Evolutionary conservation across 2,329 filamentous ascomycete species (phyloP).

Genomic region (Geosmithia putterillii): DNA sequence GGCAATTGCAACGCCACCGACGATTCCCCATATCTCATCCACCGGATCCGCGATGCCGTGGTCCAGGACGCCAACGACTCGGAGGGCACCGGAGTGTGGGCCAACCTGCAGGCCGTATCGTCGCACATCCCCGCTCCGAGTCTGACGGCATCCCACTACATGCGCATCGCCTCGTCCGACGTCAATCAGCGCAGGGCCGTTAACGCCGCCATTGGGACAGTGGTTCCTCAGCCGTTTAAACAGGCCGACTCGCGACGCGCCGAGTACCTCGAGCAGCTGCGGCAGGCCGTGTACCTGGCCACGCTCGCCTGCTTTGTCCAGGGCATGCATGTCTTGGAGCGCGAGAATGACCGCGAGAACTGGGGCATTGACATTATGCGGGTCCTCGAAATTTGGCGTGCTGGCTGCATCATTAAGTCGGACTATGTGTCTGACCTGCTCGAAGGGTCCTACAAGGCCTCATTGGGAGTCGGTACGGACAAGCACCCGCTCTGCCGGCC

Average conservation of each 20-base stretch:
- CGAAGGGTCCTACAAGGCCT: constrained; percentile 25
- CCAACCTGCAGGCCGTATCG: constrained; percentile 45
- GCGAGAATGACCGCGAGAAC: constrained; percentile 41
- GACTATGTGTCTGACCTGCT: constrained; percentile 53
- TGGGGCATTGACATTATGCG: constrained; percentile 44
- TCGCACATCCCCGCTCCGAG: constrained; percentile 54
- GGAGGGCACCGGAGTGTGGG: constrained; percentile 58
- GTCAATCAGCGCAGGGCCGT: constrained; percentile 39
- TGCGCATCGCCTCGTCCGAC: constrained; percentile 52
- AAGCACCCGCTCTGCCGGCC: background rate
- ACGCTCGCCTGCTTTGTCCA: constrained; percentile 53
- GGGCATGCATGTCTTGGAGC: constrained; percentile 51
- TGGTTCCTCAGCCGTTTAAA: constrained; percentile 23
- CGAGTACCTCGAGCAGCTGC: constrained; percentile 36
- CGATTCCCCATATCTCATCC: constrained; percentile 35
- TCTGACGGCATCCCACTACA: constrained; percentile 47
- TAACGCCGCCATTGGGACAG: constrained; percentile 10
- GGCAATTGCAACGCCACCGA: constrained; percentile 15
- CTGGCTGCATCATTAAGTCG: constrained; percentile 59
- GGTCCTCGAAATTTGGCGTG: constrained; percentile 52
- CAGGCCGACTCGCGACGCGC: constrained; percentile 26
- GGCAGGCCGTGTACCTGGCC: constrained; percentile 47
- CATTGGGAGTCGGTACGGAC: constrained; percentile 17
- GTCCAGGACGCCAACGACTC: constrained; percentile 56
- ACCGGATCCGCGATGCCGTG: constrained; percentile 55